phyloP scores from a whole-genome alignment of 352 stramenopile genomes.

The Globisporangium perplexum region DNA sequence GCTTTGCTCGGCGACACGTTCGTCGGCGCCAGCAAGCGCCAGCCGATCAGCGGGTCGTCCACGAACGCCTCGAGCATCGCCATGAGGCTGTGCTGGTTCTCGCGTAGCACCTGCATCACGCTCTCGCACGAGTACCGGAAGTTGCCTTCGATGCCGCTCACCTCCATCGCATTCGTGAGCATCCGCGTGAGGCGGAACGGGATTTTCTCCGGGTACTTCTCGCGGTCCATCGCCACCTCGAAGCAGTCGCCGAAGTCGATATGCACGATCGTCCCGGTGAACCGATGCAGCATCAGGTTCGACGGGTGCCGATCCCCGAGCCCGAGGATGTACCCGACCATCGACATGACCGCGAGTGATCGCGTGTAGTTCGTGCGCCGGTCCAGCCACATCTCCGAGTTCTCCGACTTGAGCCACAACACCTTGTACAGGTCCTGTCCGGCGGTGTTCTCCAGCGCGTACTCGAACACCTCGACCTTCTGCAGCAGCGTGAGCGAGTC shows the following conservation, averaged over 20 bases:
- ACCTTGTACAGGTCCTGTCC: constrained; percentile 98
- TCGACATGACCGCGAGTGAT: constrained; percentile 98
- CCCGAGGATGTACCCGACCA: constrained; percentile 98
- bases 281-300: constrained; percentile 99
- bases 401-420: constrained; percentile 93
- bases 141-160: constrained; percentile 96
- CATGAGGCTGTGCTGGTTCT: constrained; percentile 97
- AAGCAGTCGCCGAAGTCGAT: constrained; percentile 98
- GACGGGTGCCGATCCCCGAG: constrained; percentile 98
- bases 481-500: constrained; percentile 95
- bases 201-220: constrained; percentile 99
- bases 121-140: constrained; percentile 97
- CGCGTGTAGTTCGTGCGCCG: constrained; percentile 96
- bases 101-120: constrained; percentile 96
- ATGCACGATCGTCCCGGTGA: constrained; percentile 96
- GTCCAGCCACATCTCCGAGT: constrained; percentile 98
- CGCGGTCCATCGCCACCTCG: constrained; percentile 97
- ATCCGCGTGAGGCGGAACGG: constrained; percentile 99
- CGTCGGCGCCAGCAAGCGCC: constrained; percentile 87
- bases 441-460: constrained; percentile 89
- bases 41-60: constrained; percentile 98
- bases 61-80: constrained; percentile 99
- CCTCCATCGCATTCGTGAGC: constrained; percentile 99
- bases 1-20: constrained; percentile 39
- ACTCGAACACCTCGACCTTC: constrained; percentile 98